Conservation (phyloP, 352 stramenopile species). For the Phytophthora pseudosyringae region DNA sequence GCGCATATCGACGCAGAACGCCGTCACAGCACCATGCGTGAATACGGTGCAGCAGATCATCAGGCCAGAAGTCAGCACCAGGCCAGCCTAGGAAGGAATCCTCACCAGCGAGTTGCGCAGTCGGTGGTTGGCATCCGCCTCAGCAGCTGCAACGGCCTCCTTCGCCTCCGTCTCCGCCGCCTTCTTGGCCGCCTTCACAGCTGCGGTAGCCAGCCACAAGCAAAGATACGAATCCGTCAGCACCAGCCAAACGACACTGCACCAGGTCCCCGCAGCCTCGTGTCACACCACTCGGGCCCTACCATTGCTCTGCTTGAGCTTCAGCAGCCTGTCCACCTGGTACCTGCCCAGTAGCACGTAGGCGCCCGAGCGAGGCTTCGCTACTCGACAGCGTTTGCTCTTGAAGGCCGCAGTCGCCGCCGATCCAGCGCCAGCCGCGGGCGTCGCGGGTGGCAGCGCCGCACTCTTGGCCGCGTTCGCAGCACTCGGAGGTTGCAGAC, state of each 20-base stretch:
- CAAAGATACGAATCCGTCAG: background rate
- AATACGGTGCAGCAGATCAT: constrained; percentile 22
- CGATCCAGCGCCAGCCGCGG: constrained; percentile 6
- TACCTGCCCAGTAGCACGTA: constrained; percentile 35
- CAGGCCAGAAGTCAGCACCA: background rate
- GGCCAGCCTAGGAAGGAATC: background rate
- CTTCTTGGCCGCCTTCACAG: constrained; percentile 38
- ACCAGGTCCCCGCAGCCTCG: no score
- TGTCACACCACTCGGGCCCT: background rate
- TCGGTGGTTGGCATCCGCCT: constrained; percentile 37
- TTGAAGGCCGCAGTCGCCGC: constrained; percentile 14
- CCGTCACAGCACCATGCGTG: constrained; percentile 13
- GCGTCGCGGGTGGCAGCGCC: constrained; percentile 4
- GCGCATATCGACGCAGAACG: background rate
- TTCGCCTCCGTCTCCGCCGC: constrained; percentile 35
- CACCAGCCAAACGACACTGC: background rate
- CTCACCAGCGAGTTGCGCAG: constrained; percentile 47
- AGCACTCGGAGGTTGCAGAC: constrained; percentile 4
- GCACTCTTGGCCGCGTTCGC: constrained; percentile 18
- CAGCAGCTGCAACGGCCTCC: constrained; percentile 28
- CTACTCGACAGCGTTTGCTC: constrained; percentile 28
- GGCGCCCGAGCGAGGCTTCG: constrained; percentile 16
- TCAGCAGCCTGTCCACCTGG: constrained; percentile 39
- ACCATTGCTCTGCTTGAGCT: constrained; percentile 40
- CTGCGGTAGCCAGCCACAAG: constrained; percentile 11